A percentile compares a stretch with the other conserved stretches of the same genome.
Evolutionary conservation across 441 rosid genomes (phyloP).

Genomic region (Erodium texanum): DNA sequence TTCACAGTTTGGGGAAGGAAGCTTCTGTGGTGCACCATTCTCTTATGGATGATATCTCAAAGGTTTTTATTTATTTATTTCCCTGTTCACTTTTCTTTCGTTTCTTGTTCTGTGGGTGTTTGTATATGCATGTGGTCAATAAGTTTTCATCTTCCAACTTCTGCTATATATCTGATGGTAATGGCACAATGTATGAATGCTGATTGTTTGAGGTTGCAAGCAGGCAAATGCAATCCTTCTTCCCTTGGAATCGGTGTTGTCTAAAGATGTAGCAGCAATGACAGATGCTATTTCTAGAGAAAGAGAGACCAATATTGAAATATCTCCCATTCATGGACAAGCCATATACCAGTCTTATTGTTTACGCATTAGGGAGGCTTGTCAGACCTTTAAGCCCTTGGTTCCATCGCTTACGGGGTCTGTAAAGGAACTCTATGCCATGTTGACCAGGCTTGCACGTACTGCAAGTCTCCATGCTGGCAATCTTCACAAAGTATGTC

Average conservation of each 20-base stretch:
- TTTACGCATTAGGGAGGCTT: constrained; percentile 69
- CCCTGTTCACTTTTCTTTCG: constrained; percentile 5
- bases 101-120: constrained; percentile 3
- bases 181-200: not conserved
- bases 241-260: constrained; percentile 67
- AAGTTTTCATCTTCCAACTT: no score
- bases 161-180: no score
- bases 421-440: constrained; percentile 56
- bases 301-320: constrained; percentile 69
- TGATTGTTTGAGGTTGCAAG: constrained; percentile 22
- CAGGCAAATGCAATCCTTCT: constrained; percentile 80
- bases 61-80: constrained; percentile 39
- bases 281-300: constrained; percentile 70
- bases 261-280: constrained; percentile 88
- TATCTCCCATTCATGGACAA: constrained; percentile 85
- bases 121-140: no score
- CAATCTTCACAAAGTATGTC: constrained; percentile 66
- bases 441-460: constrained; percentile 70
- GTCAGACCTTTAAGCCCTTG: constrained; percentile 52
- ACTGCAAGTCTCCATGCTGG: constrained; percentile 91
- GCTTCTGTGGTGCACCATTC: constrained; percentile 64
- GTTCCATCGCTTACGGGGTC: constrained; percentile 50
- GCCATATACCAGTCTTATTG: constrained; percentile 85
- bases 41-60: constrained; percentile 72
- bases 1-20: constrained; percentile 82